A percentile compares a stretch with the other conserved stretches of the same genome.
Evolutionary conservation across 1,284 basidiomycete species (phyloP).

Genomic region (Amylostereum chailletii): DNA sequence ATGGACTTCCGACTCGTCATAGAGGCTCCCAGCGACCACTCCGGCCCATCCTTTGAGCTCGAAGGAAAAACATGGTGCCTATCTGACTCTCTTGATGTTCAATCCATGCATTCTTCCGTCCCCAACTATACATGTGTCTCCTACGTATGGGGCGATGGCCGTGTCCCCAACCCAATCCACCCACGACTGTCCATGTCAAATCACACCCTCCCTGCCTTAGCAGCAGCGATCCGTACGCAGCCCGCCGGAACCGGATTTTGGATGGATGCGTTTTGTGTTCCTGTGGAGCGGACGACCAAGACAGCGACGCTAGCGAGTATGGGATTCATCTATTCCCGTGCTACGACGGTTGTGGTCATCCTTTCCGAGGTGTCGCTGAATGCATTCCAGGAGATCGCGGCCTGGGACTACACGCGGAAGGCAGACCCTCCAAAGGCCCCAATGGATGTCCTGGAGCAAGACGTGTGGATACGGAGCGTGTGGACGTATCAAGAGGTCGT

Average conservation of each 20-base stretch:
- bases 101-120: constrained; percentile 2
- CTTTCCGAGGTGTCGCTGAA: constrained; percentile 8
- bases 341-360: constrained; percentile 13
- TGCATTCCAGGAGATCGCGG: constrained; percentile 11
- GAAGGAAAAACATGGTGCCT: constrained; percentile 11
- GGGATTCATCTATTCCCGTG: constrained; percentile 14
- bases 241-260: constrained; percentile 9
- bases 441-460: constrained; percentile 12
- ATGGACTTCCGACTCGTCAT: constrained; percentile 12
- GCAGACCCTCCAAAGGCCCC: constrained; percentile 3
- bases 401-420: not conserved
- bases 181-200: constrained; percentile 13
- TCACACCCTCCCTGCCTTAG: constrained; percentile 13
- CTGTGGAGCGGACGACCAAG: constrained; percentile 10
- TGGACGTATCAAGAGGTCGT: constrained; percentile 18
- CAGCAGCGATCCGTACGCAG: constrained; percentile 9
- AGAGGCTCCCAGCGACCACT: not conserved
- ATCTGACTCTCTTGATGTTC: constrained; percentile 12
- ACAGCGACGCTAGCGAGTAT: constrained; percentile 15
- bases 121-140: constrained; percentile 15
- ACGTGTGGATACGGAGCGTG: constrained; percentile 16
- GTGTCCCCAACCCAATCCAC: constrained; percentile 12
- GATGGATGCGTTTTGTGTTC: constrained; percentile 16
- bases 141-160: constrained; percentile 16
- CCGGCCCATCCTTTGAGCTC: constrained; percentile 4